Conservation (phyloP, 1,139 yeast species). For the Tardiomyces blankii region DNA sequence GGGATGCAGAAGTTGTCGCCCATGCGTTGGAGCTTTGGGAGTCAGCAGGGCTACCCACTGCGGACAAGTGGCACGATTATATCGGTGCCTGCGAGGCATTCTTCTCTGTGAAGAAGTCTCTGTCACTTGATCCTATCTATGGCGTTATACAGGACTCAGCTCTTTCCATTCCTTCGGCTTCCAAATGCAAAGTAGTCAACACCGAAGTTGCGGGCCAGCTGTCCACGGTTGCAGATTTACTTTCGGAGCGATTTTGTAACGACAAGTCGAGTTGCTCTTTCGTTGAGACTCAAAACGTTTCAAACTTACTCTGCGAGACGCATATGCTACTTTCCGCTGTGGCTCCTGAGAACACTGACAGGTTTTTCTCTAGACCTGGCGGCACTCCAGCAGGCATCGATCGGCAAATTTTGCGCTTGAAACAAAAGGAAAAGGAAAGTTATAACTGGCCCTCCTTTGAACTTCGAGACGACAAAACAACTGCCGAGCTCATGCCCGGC, state of each 20-base stretch:
- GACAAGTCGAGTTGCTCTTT: slow-evolving; percentile 1
- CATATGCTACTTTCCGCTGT: slow-evolving; percentile 19
- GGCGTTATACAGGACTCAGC: slow-evolving; percentile 40
- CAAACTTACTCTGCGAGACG: slow-evolving; percentile 1
- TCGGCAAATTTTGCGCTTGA: slow-evolving; percentile 4
- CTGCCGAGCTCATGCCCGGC: slow-evolving; percentile 5
- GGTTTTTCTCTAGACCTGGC: background rate
- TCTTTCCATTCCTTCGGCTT: slow-evolving; percentile 32
- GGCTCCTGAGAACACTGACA: slow-evolving; percentile 9
- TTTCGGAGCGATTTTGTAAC: slow-evolving; percentile 3
- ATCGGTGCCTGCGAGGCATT: slow-evolving; percentile 15
- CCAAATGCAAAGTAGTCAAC: background rate
- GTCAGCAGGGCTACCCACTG: slow-evolving; percentile 8
- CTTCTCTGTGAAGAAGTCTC: slow-evolving; percentile 14
- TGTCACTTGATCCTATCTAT: slow-evolving; percentile 33
- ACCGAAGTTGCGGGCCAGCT: background rate
- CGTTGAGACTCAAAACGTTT: background rate
- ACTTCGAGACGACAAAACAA: slow-evolving; percentile 7
- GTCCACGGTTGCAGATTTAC: background rate
- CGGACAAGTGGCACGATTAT: slow-evolving; percentile 12
- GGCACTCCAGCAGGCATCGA: background rate
- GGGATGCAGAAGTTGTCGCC: background rate
- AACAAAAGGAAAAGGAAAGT: slow-evolving; percentile 1
- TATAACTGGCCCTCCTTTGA: slow-evolving; percentile 5
- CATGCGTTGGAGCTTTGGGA: background rate